These are phyloP conservation scores for Ustilago trichophora DNA, from an alignment of 1,284 basidiomycete genomes.

Conservation along the genomic window DNA sequence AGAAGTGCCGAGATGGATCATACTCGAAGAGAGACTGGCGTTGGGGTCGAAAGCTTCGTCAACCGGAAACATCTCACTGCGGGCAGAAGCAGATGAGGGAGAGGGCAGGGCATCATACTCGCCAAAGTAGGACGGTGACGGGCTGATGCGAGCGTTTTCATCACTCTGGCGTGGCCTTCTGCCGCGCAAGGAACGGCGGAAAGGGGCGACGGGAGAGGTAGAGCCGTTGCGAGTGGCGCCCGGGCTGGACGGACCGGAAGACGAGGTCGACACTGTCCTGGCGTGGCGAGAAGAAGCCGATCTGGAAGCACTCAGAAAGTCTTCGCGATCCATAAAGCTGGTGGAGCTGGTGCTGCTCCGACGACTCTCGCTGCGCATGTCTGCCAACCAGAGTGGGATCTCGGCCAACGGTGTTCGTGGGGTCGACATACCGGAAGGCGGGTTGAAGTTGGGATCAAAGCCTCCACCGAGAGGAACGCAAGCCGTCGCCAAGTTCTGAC, in stretches of 20 bases:
- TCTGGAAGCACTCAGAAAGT: conserved; percentile 17
- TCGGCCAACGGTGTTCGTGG: conserved; percentile 43
- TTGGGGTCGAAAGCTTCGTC: conserved; percentile 10
- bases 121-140: conserved; percentile 36
- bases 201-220: conserved; percentile 26
- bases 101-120: conserved; percentile 25
- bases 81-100: conserved; percentile 15
- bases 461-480: conserved; percentile 20
- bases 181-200: conserved; percentile 27
- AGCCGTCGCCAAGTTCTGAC: conserved; percentile 16
- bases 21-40: conserved; percentile 20
- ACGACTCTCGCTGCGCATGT: conserved; percentile 46
- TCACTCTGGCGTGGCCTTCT: conserved; percentile 31
- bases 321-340: conserved; percentile 33
- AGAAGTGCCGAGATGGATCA: conserved; percentile 20
- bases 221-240: conserved; percentile 30
- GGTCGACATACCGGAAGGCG: conserved; percentile 37
- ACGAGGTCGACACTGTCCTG: conserved; percentile 24
- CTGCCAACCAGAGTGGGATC: conserved; percentile 46
- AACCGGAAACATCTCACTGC: conserved; percentile 8
- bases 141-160: conserved; percentile 37
- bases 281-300: conserved; percentile 19
- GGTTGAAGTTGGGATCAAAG: conserved; percentile 24
- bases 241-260: conserved; percentile 30
- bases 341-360: conserved; percentile 32